Evolutionary conservation across 768 basidiomycete species (phyloP).

Genomic region (Boletus edulis): DNA sequence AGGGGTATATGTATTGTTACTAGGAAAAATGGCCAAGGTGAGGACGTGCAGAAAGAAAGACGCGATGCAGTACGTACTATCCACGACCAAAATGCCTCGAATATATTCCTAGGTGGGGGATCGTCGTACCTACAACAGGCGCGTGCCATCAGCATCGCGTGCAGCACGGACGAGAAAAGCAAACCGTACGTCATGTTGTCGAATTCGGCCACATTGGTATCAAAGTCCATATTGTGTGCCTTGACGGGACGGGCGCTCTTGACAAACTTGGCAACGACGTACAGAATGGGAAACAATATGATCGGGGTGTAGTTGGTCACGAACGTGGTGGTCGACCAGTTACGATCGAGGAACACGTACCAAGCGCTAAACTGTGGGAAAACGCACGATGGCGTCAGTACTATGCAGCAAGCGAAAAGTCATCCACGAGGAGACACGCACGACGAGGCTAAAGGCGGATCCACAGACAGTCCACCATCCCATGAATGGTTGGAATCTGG

Average conservation of each 20-base stretch:
- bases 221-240: conserved; percentile 28
- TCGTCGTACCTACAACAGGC: conserved; percentile 23
- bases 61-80: conserved; percentile 15
- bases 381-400: too few relatives aligned
- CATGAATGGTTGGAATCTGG: conserved; percentile 40
- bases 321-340: conserved; percentile 38
- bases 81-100: conserved; percentile 30
- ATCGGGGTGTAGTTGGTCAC: conserved; percentile 43
- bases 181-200: conserved; percentile 25
- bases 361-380: conserved; percentile 35
- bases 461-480: conserved; percentile 36
- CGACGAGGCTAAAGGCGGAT: conserved; percentile 33
- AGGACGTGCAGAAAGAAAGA: too few relatives aligned
- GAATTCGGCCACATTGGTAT: conserved; percentile 23
- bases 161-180: not conserved
- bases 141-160: not conserved
- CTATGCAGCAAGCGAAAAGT: too few relatives aligned
- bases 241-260: conserved; percentile 9
- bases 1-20: too few relatives aligned
- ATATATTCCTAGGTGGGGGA: conserved; percentile 23
- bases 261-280: conserved; percentile 26
- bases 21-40: too few relatives aligned
- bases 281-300: conserved; percentile 47
- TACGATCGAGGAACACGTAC: conserved; percentile 36
- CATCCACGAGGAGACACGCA: conserved; percentile 18